These are phyloP conservation scores for Ceratocystis diversiconidia DNA, from an alignment of 2,329 filamentous ascomycete species.

Conservation along the genomic window DNA sequence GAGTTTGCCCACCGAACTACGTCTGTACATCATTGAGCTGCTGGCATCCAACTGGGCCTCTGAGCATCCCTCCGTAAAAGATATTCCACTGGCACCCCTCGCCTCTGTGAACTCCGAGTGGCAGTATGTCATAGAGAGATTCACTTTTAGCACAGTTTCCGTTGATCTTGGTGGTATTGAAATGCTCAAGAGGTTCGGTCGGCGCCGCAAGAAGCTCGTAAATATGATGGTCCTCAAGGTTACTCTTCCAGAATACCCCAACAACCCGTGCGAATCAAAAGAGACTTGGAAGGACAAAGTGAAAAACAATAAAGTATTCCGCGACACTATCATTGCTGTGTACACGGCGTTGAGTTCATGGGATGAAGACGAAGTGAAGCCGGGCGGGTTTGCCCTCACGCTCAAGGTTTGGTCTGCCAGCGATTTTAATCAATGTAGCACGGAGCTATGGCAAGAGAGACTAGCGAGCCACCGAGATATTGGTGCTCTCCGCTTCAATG, in stretches of 20 bases:
- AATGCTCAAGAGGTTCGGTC: slow-evolving; percentile 7
- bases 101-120: slow-evolving; percentile 18
- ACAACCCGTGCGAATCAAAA: slow-evolving; percentile 14
- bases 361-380: slow-evolving; percentile 18
- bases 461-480: slow-evolving; percentile 20
- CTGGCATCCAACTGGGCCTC: not conserved
- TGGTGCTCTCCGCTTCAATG: slow-evolving; percentile 20
- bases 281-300: slow-evolving; percentile 19
- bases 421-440: slow-evolving; percentile 20
- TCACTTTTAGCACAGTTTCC: slow-evolving; percentile 16
- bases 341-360: slow-evolving; percentile 19
- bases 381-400: slow-evolving; percentile 19
- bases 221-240: slow-evolving; percentile 15
- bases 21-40: slow-evolving; percentile 7
- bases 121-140: slow-evolving; percentile 16
- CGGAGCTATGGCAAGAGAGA: slow-evolving; percentile 20
- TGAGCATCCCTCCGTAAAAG: slow-evolving; percentile 5
- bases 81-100: not conserved
- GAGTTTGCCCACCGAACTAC: slow-evolving; percentile 1
- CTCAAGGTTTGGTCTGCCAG: slow-evolving; percentile 19
- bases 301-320: slow-evolving; percentile 17
- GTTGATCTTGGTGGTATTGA: slow-evolving; percentile 4
- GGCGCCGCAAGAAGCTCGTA: slow-evolving; percentile 12
- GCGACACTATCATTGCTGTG: slow-evolving; percentile 11
- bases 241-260: slow-evolving; percentile 11